Conservation (phyloP, 2,329 filamentous ascomycete genomes). For the Volutella citrinella region DNA sequence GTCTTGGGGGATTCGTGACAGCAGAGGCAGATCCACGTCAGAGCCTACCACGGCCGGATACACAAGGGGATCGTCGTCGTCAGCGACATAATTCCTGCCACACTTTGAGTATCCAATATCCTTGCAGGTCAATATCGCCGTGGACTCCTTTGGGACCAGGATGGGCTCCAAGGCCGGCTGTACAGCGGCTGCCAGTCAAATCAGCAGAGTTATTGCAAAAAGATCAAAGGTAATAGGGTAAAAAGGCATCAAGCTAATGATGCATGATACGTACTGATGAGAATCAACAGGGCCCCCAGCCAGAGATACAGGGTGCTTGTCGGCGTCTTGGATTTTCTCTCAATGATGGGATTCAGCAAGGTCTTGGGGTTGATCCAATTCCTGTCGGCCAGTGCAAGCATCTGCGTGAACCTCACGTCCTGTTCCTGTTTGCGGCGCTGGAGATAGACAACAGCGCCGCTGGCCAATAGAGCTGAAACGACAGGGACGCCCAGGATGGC, state of each 20-base stretch:
- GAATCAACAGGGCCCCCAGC: slow-evolving; percentile 5
- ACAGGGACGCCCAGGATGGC: slow-evolving; percentile 8
- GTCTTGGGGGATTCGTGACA: too few species aligned
- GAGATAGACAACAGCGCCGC: slow-evolving; percentile 13
- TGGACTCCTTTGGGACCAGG: slow-evolving; percentile 8
- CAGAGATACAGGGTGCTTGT: slow-evolving; percentile 4
- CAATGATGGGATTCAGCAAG: too few species aligned
- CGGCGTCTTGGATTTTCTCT: not conserved
- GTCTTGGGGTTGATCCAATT: too few species aligned
- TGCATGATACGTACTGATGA: slow-evolving; percentile 10
- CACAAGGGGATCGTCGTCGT: too few species aligned
- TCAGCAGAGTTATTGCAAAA: too few species aligned
- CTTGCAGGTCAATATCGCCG: not conserved
- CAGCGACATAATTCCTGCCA: not conserved
- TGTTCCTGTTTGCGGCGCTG: slow-evolving; percentile 7
- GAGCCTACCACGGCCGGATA: not conserved
- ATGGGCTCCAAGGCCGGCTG: slow-evolving; percentile 5
- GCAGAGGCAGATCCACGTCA: slow-evolving; percentile 13
- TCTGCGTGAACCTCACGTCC: slow-evolving; percentile 5
- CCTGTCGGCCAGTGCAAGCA: slow-evolving; percentile 13
- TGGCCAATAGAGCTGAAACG: slow-evolving; percentile 12
- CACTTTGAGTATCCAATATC: slow-evolving; percentile 4
- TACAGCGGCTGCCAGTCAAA: slow-evolving; percentile 10
- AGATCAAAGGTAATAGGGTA: not conserved
- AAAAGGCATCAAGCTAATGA: not conserved